A percentile compares a stretch with the other conserved stretches of the same genome.
These are phyloP conservation scores for Penicillium expansum DNA, from an alignment of 2,329 filamentous ascomycete genomes.

Conservation along the genomic window DNA sequence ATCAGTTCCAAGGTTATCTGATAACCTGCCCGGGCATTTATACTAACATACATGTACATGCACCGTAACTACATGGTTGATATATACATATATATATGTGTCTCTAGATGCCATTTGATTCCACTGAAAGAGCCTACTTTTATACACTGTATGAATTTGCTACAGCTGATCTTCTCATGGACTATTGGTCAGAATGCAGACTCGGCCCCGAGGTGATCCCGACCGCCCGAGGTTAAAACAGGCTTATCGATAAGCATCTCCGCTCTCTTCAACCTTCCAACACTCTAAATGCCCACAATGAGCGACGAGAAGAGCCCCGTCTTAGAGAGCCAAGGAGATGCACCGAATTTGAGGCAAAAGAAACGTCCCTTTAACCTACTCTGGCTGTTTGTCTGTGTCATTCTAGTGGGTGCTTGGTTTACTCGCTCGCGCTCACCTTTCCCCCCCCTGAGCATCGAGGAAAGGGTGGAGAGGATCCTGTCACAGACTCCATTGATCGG, in stretches of 20 bases:
- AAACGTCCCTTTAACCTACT: background rate
- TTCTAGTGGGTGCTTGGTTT: constrained; percentile 17
- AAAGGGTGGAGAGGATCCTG: constrained; percentile 47
- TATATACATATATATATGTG: too few relatives aligned
- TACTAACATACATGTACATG: too few relatives aligned
- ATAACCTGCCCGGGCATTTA: too few relatives aligned
- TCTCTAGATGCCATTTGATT: too few relatives aligned
- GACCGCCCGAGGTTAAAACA: background rate
- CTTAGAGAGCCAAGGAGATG: background rate
- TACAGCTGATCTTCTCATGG: too few relatives aligned
- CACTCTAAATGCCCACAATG: background rate
- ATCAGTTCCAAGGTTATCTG: too few relatives aligned
- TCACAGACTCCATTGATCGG: constrained; percentile 50
- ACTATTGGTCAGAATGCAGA: background rate
- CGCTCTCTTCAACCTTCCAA: background rate
- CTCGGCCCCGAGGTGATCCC: background rate
- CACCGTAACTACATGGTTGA: too few relatives aligned
- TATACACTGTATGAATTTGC: too few relatives aligned
- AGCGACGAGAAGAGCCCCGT: background rate
- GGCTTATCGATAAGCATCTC: constrained; percentile 4
- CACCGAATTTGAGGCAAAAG: background rate
- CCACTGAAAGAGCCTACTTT: too few relatives aligned
- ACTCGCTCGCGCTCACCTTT: constrained; percentile 10
- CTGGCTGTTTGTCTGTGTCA: constrained; percentile 11
- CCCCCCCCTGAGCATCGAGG: constrained; percentile 26